phyloP scores from a whole-genome alignment of 495 filamentous ascomycete species.

The Penicillium pancosmium region DNA sequence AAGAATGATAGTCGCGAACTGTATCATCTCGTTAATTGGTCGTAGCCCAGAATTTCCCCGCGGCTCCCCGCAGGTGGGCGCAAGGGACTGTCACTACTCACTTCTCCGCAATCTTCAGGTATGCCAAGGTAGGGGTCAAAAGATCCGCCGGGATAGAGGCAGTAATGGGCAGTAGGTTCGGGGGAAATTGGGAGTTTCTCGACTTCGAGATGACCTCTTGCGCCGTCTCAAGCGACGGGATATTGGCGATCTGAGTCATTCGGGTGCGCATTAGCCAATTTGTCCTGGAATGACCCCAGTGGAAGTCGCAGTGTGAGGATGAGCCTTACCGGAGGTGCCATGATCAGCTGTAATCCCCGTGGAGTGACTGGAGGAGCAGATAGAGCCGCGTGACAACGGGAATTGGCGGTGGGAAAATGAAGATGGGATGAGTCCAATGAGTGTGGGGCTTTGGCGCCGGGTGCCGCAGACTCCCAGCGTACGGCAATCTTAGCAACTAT shows the following conservation, averaged over 20 bases:
- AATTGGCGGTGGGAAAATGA: conserved; percentile 35
- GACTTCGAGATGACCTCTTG: conserved; percentile 55
- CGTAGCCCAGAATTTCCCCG: conserved; percentile 7
- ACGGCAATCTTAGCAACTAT: no score
- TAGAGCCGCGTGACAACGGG: conserved; percentile 19
- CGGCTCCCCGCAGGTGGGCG: conserved; percentile 10
- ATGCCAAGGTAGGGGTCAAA: conserved; percentile 87
- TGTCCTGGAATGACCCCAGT: conserved; percentile 2
- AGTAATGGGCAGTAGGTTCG: conserved; percentile 85
- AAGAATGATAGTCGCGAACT: conserved; percentile 67
- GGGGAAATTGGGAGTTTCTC: conserved; percentile 54
- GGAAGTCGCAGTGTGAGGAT: neutral
- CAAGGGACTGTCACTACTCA: conserved; percentile 43
- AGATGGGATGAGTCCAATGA: conserved; percentile 7
- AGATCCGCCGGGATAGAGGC: conserved; percentile 88
- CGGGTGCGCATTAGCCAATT: conserved; percentile 11
- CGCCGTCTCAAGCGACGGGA: conserved; percentile 48
- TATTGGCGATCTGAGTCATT: conserved; percentile 41
- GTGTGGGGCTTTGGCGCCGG: conserved; percentile 21
- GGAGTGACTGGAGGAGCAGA: conserved; percentile 3
- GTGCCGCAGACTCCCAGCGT: conserved; percentile 3
- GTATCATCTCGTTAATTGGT: conserved; percentile 19
- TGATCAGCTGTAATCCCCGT: conserved; percentile 18
- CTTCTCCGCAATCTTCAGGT: conserved; percentile 82
- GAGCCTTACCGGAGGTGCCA: conserved; percentile 42